These are phyloP conservation scores for Chalciporus pseudorubinellus DNA, from an alignment of 768 basidiomycete species.

Conservation along the genomic window DNA sequence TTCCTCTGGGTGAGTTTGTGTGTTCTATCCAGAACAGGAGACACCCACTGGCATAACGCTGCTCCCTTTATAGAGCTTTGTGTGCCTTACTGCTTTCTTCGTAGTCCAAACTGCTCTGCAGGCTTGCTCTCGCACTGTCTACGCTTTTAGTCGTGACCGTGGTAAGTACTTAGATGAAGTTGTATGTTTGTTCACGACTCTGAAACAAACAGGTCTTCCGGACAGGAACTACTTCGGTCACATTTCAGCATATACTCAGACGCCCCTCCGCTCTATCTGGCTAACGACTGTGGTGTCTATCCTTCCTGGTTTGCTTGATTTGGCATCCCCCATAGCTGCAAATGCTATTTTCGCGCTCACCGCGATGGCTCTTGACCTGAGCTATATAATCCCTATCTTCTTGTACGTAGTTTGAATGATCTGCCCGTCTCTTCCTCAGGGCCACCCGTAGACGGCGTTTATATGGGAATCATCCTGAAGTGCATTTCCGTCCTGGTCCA, in stretches of 20 bases:
- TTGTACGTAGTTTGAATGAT: slow-evolving; percentile 33
- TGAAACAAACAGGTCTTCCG: slow-evolving; percentile 51
- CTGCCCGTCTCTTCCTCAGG: neutral
- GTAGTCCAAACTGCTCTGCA: slow-evolving; percentile 80
- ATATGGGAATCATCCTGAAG: slow-evolving; percentile 73
- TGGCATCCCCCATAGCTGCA: slow-evolving; percentile 74
- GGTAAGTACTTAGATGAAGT: slow-evolving; percentile 37
- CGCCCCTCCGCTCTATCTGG: slow-evolving; percentile 80
- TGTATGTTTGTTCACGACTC: neutral
- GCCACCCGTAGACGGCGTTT: slow-evolving; percentile 48
- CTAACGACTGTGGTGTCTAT: slow-evolving; percentile 63
- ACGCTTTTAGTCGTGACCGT: slow-evolving; percentile 81
- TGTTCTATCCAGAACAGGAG: neutral
- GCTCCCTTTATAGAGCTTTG: slow-evolving; percentile 47
- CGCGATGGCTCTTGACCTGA: slow-evolving; percentile 73
- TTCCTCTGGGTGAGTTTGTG: slow-evolving; percentile 63
- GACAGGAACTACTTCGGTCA: slow-evolving; percentile 77
- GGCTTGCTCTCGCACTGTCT: slow-evolving; percentile 77
- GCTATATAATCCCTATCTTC: slow-evolving; percentile 82
- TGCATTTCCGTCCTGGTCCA: slow-evolving; percentile 81
- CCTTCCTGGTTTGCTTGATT: slow-evolving; percentile 69
- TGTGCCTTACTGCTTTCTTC: slow-evolving; percentile 86
- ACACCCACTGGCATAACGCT: neutral
- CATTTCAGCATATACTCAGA: slow-evolving; percentile 58
- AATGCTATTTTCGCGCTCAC: slow-evolving; percentile 82